Evolutionary conservation across 352 stramenopile genomes (phyloP).

Genomic region (Nothophytophthora sp.): DNA sequence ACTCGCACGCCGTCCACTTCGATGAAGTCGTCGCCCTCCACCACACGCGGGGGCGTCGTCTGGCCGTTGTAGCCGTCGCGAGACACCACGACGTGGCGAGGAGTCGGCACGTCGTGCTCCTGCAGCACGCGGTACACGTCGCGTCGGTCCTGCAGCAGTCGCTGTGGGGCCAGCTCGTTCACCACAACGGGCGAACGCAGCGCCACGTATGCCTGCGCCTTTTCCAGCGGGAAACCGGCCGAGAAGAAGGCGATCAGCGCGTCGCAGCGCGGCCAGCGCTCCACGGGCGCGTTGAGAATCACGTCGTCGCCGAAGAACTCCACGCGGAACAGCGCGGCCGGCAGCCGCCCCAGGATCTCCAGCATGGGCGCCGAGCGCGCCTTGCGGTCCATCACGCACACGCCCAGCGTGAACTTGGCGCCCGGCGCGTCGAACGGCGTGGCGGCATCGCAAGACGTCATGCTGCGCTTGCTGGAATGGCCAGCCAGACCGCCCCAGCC

Average conservation of each 20-base stretch:
- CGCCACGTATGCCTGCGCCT: constrained; percentile 96
- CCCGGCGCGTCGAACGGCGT: constrained; percentile 20
- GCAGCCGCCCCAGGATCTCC: constrained; percentile 94
- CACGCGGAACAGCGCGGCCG: constrained; percentile 91
- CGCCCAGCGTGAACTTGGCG: constrained; percentile 83
- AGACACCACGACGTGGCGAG: constrained; percentile 94
- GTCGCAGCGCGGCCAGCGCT: constrained; percentile 94
- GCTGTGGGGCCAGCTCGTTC: constrained; percentile 97
- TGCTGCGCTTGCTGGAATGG: no score
- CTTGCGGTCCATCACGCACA: constrained; percentile 99
- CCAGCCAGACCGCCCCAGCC: no score
- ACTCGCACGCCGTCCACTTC: constrained; percentile 95
- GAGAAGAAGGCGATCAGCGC: constrained; percentile 99
- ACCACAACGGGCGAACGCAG: constrained; percentile 95
- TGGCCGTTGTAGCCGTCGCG: constrained; percentile 89
- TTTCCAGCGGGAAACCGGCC: constrained; percentile 96
- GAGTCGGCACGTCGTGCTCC: constrained; percentile 93
- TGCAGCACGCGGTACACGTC: constrained; percentile 95
- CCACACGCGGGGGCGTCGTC: constrained; percentile 33
- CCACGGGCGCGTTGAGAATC: constrained; percentile 95
- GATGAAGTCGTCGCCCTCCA: constrained; percentile 82
- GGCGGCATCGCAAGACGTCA: constrained; percentile 16
- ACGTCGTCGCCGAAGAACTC: constrained; percentile 97
- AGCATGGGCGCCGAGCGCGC: constrained; percentile 94
- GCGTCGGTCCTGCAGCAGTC: constrained; percentile 94